Evolutionary conservation across 2,329 filamentous ascomycete species (phyloP).

Genomic region (Hypomyces perniciosus): DNA sequence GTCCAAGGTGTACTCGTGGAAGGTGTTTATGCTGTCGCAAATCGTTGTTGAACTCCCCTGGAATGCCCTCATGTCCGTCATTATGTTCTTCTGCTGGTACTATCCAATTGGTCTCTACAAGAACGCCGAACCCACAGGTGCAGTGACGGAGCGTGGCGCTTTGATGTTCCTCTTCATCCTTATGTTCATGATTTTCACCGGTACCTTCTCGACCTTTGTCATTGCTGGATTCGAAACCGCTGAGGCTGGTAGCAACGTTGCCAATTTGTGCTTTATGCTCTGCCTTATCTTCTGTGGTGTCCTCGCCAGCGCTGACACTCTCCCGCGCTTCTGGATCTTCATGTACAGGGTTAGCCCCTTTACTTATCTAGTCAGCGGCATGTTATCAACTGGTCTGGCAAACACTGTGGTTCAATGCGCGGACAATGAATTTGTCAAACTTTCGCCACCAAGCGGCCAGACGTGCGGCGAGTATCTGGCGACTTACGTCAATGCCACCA

Average conservation of each 20-base stretch:
- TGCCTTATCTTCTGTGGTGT: conserved; percentile 72
- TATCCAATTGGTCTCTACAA: conserved; percentile 74
- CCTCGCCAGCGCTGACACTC: conserved; percentile 53
- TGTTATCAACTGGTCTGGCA: conserved; percentile 65
- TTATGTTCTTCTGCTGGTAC: conserved; percentile 80
- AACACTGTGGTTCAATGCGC: conserved; percentile 62
- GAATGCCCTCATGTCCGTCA: conserved; percentile 68
- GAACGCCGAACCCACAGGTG: conserved; percentile 58
- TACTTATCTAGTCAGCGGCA: conserved; percentile 70
- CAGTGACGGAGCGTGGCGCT: conserved; percentile 62
- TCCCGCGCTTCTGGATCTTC: conserved; percentile 76
- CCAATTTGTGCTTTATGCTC: conserved; percentile 67
- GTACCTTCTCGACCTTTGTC: conserved; percentile 72
- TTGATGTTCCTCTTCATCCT: conserved; percentile 75
- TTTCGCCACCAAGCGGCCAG: conserved; percentile 52
- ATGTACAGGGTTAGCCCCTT: conserved; percentile 78
- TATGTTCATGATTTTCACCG: conserved; percentile 72
- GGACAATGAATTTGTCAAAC: conserved; percentile 60
- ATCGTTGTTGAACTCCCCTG: conserved; percentile 82
- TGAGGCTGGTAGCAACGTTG: conserved; percentile 69
- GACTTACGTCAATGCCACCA: conserved; percentile 39
- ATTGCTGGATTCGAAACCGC: conserved; percentile 71
- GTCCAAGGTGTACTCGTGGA: conserved; percentile 79
- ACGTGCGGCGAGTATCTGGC: conserved; percentile 57
- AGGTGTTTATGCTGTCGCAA: conserved; percentile 76